phyloP scores from a whole-genome alignment of 495 filamentous ascomycete genomes.

The Endocarpon pusillum region DNA sequence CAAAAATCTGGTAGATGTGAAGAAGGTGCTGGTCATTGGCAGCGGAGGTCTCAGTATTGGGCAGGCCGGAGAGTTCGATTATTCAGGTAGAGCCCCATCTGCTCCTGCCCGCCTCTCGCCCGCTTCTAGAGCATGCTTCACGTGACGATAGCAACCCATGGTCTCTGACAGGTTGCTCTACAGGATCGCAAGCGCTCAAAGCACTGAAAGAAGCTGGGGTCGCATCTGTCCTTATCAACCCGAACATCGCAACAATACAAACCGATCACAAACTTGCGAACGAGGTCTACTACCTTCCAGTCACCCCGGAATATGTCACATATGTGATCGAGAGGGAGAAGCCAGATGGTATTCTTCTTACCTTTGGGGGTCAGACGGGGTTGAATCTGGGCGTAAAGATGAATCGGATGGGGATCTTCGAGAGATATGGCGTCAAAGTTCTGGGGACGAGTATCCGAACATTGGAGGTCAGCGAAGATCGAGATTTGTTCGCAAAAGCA shows the following conservation, averaged over 20 bases:
- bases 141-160: too few relatives aligned
- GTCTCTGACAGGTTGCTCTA: too few relatives aligned
- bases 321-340: conserved; percentile 87
- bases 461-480: conserved; percentile 84
- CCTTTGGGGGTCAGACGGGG: conserved; percentile 90
- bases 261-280: conserved; percentile 95
- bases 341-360: conserved; percentile 90
- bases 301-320: conserved; percentile 91
- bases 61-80: conserved; percentile 94
- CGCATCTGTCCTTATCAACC: conserved; percentile 89
- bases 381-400: conserved; percentile 94
- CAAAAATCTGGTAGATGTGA: conserved; percentile 67
- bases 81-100: too few relatives aligned
- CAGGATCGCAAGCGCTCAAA: conserved; percentile 92
- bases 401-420: conserved; percentile 89
- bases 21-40: conserved; percentile 88
- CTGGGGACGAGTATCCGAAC: conserved; percentile 90
- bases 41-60: conserved; percentile 91
- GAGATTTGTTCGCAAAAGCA: conserved; percentile 88
- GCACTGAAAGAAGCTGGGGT: conserved; percentile 92
- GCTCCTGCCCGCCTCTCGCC: too few relatives aligned
- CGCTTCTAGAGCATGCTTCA: too few relatives aligned
- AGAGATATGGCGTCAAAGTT: conserved; percentile 85
- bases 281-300: conserved; percentile 94
- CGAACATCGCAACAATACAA: conserved; percentile 97